These are phyloP conservation scores for Xylaria sp. DNA, from an alignment of 2,329 filamentous ascomycete species.

Conservation along the genomic window DNA sequence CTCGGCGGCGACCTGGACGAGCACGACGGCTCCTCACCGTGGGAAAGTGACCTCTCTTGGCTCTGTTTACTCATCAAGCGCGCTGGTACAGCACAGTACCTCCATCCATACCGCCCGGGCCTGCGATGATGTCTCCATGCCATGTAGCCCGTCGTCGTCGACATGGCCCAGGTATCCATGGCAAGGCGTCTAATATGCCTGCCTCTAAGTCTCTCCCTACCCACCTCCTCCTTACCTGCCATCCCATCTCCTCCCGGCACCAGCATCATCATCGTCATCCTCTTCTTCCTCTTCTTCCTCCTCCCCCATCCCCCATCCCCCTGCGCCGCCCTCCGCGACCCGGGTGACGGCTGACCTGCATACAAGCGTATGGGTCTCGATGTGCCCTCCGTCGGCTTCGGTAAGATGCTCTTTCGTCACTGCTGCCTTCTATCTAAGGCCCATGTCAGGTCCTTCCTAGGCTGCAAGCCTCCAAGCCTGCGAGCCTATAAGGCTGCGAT, in stretches of 20 bases:
- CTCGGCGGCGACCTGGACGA: not conserved
- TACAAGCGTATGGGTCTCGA: slow-evolving; percentile 34
- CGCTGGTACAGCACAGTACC: not conserved
- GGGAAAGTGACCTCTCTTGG: too few relatives aligned
- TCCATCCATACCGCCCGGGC: not conserved
- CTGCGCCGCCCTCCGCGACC: slow-evolving; percentile 37
- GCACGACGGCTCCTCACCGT: not conserved
- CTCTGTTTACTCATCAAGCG: slow-evolving; percentile 21
- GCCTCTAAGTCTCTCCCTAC: not conserved
- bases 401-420: slow-evolving; percentile 46
- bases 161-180: slow-evolving; percentile 13
- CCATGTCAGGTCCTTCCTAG: slow-evolving; percentile 46
- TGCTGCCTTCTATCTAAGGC: slow-evolving; percentile 44
- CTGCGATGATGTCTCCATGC: not conserved
- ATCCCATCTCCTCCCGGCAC: slow-evolving; percentile 23
- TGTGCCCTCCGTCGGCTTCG: slow-evolving; percentile 41
- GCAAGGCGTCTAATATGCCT: slow-evolving; percentile 33
- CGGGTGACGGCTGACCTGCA: slow-evolving; percentile 38
- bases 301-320: slow-evolving; percentile 31
- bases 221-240: slow-evolving; percentile 12
- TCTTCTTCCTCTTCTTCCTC: slow-evolving; percentile 10
- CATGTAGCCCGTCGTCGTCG: not conserved
- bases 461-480: slow-evolving; percentile 57
- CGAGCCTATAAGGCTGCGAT: slow-evolving; percentile 66
- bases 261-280: slow-evolving; percentile 12